These are phyloP conservation scores for Xylariaceae sp. DNA, from an alignment of 2,329 filamentous ascomycete species.

Conservation along the genomic window DNA sequence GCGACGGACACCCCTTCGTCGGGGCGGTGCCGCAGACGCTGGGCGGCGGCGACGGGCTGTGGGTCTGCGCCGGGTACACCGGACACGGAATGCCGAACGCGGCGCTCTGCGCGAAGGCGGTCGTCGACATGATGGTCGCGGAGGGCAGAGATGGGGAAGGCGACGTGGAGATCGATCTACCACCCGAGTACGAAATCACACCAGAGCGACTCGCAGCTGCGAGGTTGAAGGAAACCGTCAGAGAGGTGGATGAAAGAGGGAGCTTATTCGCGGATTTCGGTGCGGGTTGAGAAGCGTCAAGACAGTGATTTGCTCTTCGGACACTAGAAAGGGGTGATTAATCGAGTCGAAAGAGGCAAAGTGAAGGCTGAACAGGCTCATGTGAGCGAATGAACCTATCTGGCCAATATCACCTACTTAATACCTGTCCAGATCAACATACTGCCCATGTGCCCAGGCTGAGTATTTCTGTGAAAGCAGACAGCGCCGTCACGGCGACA, in stretches of 20 bases:
- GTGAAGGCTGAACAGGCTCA: too few relatives aligned
- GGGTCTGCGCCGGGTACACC: slow-evolving; percentile 62
- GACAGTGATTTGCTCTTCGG: too few relatives aligned
- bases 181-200: slow-evolving; percentile 1
- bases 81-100: slow-evolving; percentile 76
- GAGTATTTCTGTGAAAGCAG: too few relatives aligned
- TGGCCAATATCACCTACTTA: too few relatives aligned
- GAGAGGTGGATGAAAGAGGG: not conserved
- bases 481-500: too few relatives aligned
- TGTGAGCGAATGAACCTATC: too few relatives aligned
- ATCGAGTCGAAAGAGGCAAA: too few relatives aligned
- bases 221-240: not conserved
- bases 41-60: slow-evolving; percentile 49
- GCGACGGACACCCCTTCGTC: slow-evolving; percentile 67
- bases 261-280: not conserved
- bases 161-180: not conserved
- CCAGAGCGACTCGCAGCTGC: not conserved
- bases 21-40: slow-evolving; percentile 55
- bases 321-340: too few relatives aligned
- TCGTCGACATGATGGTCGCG: slow-evolving; percentile 51
- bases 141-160: not conserved
- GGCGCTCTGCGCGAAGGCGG: slow-evolving; percentile 60
- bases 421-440: too few relatives aligned
- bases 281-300: too few relatives aligned
- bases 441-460: too few relatives aligned